Percentiles rank a stretch among this genome's conserved stretches.
phyloP scores from a whole-genome alignment of 805 yeast genomes.

The Pichia paraexigua region DNA sequence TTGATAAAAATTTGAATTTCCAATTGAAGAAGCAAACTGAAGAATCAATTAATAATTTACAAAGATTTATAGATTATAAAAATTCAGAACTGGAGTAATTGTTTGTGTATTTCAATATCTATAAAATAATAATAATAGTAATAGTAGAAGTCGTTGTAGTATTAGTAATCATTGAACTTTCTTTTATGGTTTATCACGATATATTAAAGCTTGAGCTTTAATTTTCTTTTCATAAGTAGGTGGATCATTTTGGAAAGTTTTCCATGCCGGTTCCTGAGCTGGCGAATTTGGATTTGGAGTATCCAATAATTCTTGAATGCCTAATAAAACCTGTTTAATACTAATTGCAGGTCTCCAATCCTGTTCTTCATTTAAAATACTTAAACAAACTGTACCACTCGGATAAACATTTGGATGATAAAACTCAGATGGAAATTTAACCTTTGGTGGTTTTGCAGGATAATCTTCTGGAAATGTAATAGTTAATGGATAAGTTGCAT shows the following conservation, averaged over 20 bases:
- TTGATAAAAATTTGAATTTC: slow-evolving; percentile 56
- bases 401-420: slow-evolving; percentile 98
- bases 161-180: not conserved
- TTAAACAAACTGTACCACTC: slow-evolving; percentile 90
- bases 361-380: slow-evolving; percentile 88
- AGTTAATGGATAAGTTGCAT: slow-evolving; percentile 81
- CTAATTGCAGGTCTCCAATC: slow-evolving; percentile 99
- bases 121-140: not conserved
- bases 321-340: slow-evolving; percentile 78
- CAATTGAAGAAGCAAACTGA: slow-evolving; percentile 56
- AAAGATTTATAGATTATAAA: slow-evolving; percentile 75
- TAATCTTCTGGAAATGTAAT: slow-evolving; percentile 82
- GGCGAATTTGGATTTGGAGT: slow-evolving; percentile 94
- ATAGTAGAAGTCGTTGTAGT: no score
- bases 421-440: slow-evolving; percentile 79
- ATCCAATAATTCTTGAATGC: slow-evolving; percentile 84
- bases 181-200: slow-evolving; percentile 34
- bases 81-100: slow-evolving; percentile 8
- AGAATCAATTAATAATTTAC: slow-evolving; percentile 59
- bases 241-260: slow-evolving; percentile 66
- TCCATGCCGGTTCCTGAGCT: slow-evolving; percentile 97
- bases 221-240: slow-evolving; percentile 69
- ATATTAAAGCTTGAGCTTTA: slow-evolving; percentile 69
- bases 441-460: slow-evolving; percentile 95
- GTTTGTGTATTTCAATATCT: not conserved